These are phyloP conservation scores for Nakazawaea ambrosiae DNA, from an alignment of 805 yeast genomes.

Conservation along the genomic window DNA sequence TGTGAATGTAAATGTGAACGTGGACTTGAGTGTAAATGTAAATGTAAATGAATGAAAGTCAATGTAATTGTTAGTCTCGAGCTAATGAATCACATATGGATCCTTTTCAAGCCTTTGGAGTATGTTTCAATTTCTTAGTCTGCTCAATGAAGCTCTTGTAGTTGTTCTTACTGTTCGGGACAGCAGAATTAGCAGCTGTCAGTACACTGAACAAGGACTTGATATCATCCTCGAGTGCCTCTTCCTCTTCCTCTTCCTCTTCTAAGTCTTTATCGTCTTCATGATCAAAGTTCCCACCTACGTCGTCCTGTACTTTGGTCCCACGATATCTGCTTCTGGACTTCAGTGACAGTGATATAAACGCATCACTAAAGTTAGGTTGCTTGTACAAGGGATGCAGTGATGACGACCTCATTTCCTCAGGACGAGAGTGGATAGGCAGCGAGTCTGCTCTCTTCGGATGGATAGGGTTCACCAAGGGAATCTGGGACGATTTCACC, in stretches of 20 bases:
- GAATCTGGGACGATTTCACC: slow-evolving; percentile 1
- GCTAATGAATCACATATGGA: too few relatives aligned
- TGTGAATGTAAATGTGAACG: too few relatives aligned
- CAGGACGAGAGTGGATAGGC: neutral
- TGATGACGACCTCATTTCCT: neutral
- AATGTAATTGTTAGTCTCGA: too few relatives aligned
- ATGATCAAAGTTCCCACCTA: neutral
- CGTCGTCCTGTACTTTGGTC: neutral
- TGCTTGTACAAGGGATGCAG: slow-evolving; percentile 1
- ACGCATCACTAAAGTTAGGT: neutral
- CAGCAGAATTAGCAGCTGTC: neutral
- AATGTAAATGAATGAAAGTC: too few relatives aligned
- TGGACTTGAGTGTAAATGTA: too few relatives aligned
- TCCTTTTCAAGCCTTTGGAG: too few relatives aligned
- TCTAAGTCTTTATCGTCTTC: slow-evolving; percentile 1
- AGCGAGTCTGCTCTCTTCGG: neutral
- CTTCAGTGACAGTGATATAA: neutral
- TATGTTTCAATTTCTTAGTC: slow-evolving; percentile 3
- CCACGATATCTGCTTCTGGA: neutral
- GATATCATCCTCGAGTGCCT: slow-evolving; percentile 2
- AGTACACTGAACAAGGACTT: slow-evolving; percentile 9
- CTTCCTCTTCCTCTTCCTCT: slow-evolving; percentile 3
- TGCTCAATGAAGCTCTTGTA: slow-evolving; percentile 11
- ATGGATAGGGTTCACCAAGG: slow-evolving; percentile 5
- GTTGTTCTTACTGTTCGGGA: slow-evolving; percentile 4